These are phyloP conservation scores for Sporothrix euskadiensis DNA, from an alignment of 2,329 filamentous ascomycete genomes.

Conservation along the genomic window DNA sequence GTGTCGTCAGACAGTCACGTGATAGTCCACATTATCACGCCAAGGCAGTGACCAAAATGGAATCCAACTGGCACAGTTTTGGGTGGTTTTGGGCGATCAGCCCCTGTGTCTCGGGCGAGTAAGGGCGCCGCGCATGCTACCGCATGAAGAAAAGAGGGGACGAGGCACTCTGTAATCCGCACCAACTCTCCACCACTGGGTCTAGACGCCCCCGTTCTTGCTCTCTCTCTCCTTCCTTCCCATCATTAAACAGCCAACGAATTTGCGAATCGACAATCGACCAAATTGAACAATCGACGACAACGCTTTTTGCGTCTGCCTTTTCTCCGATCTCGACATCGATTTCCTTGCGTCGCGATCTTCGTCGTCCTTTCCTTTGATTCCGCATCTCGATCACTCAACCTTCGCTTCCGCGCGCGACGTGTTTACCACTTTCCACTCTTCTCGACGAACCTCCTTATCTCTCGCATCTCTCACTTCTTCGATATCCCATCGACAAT, in stretches of 20 bases:
- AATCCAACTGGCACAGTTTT: neutral
- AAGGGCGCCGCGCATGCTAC: neutral
- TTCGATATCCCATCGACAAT: constrained; percentile 38
- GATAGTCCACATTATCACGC: neutral
- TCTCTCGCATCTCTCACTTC: neutral
- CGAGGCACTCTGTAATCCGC: neutral
- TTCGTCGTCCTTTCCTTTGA: neutral
- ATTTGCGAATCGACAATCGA: neutral
- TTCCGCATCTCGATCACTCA: neutral
- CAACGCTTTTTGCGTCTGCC: neutral
- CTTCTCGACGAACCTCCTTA: neutral
- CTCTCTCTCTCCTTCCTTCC: neutral
- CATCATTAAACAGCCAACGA: constrained; percentile 1
- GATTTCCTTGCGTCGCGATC: neutral
- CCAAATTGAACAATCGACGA: neutral
- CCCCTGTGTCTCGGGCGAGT: constrained; percentile 12
- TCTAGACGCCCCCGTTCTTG: neutral
- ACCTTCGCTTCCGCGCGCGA: neutral
- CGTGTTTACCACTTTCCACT: neutral
- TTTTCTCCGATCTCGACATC: neutral
- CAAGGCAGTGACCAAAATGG: constrained; percentile 14
- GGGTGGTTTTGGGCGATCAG: neutral
- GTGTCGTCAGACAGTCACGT: neutral
- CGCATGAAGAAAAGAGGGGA: constrained; percentile 11
- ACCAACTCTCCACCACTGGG: neutral